phyloP scores from a whole-genome alignment of 1,284 basidiomycete genomes.

The Takashimella tepidaria region DNA sequence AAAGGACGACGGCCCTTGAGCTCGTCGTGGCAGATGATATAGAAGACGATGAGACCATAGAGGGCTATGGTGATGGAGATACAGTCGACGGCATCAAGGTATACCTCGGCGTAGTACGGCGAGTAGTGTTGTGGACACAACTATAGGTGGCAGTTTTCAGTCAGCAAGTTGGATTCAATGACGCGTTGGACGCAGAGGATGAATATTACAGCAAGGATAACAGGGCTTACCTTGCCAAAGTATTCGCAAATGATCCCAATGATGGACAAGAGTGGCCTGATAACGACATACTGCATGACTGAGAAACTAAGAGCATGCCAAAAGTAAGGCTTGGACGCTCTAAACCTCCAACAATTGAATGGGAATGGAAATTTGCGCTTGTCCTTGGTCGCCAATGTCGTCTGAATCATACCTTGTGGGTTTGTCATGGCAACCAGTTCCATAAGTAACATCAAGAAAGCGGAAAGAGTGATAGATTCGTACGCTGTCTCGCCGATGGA shows the following conservation, averaged over 20 bases:
- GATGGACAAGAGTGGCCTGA: conserved; percentile 65
- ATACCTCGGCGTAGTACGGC: conserved; percentile 62
- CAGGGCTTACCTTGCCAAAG: conserved; percentile 59
- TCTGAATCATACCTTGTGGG: conserved; percentile 56
- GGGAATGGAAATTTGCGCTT: conserved; percentile 67
- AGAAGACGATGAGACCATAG: conserved; percentile 75
- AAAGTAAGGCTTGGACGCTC: conserved; percentile 82
- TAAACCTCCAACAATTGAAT: conserved; percentile 51
- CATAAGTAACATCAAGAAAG: conserved; percentile 61
- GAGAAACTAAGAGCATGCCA: conserved; percentile 73
- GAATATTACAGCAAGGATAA: too few relatives aligned
- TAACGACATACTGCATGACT: conserved; percentile 65
- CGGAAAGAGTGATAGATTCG: conserved; percentile 28
- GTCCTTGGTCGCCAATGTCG: conserved; percentile 70
- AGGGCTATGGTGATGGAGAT: conserved; percentile 72
- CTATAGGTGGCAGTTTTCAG: conserved; percentile 5
- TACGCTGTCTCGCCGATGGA: conserved; percentile 13
- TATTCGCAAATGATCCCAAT: conserved; percentile 69
- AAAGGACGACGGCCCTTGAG: conserved; percentile 68
- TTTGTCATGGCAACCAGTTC: conserved; percentile 74
- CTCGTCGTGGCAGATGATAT: conserved; percentile 70
- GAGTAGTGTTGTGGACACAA: conserved; percentile 52
- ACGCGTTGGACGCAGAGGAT: too few relatives aligned
- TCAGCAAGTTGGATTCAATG: too few relatives aligned
- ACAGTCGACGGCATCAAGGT: conserved; percentile 66